Evolutionary conservation across 2,329 filamentous ascomycete species (phyloP).

Genomic region (Fusarium denticulatum): DNA sequence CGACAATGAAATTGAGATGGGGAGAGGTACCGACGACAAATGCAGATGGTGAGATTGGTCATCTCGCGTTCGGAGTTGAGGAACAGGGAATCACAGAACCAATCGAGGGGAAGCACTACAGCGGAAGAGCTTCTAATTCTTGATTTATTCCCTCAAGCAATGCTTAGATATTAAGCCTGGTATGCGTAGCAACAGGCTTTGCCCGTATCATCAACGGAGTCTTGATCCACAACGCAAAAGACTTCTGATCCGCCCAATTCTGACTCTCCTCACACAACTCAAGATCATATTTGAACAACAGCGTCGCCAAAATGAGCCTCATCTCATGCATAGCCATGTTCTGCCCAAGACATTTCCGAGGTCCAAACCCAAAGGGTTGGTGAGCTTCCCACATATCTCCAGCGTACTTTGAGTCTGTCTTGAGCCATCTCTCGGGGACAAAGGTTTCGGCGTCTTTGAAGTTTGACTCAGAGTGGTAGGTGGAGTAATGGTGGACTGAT

Average conservation of each 20-base stretch:
- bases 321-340: slow-evolving; percentile 26
- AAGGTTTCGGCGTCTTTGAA: not conserved
- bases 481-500: slow-evolving; percentile 17
- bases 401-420: not conserved
- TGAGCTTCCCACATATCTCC: slow-evolving; percentile 5
- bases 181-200: not conserved
- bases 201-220: slow-evolving; percentile 4
- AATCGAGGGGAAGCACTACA: not conserved
- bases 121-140: fast-evolving
- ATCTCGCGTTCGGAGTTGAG: not conserved
- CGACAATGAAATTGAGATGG: not conserved
- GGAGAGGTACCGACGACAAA: not conserved
- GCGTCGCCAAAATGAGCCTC: not conserved
- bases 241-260: slow-evolving; percentile 7
- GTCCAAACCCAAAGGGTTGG: slow-evolving; percentile 1
- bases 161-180: not conserved
- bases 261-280: not conserved
- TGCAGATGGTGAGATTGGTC: not conserved
- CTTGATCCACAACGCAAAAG: slow-evolving; percentile 7
- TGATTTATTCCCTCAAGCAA: fast-evolving
- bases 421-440: slow-evolving; percentile 2
- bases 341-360: slow-evolving; percentile 1
- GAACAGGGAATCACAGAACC: not conserved
- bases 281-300: slow-evolving; percentile 8
- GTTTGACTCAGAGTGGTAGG: slow-evolving; percentile 8